Conservation (phyloP, 2,329 filamentous ascomycete species). For the Aureobasidium sp. region DNA sequence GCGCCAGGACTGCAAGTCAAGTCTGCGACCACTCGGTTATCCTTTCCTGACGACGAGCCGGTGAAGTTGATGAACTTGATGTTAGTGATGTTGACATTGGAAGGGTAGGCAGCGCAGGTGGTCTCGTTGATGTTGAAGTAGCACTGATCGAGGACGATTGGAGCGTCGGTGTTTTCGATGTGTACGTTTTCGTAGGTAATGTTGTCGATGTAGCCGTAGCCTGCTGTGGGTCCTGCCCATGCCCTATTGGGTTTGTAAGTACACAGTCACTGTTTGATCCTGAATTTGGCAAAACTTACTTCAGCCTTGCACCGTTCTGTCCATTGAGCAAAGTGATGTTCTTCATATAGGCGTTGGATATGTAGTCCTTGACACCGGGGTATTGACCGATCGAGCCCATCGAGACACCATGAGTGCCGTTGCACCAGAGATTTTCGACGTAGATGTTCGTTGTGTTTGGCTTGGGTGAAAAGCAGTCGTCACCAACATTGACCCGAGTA, state of each 20-base stretch:
- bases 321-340: constrained; percentile 36
- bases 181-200: constrained; percentile 54
- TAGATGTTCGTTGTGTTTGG: constrained; percentile 50
- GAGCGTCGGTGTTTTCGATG: constrained; percentile 49
- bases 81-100: constrained; percentile 50
- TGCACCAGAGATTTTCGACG: constrained; percentile 45
- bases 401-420: constrained; percentile 42
- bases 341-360: constrained; percentile 39
- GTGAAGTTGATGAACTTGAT: constrained; percentile 51
- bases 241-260: constrained; percentile 21
- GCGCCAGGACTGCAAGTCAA: constrained; percentile 50
- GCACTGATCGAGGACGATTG: constrained; percentile 52
- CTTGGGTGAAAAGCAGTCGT: constrained; percentile 52
- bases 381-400: constrained; percentile 46
- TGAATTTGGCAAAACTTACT: constrained; percentile 20
- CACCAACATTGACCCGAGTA: constrained; percentile 37
- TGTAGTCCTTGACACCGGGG: constrained; percentile 39
- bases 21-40: constrained; percentile 46
- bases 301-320: constrained; percentile 49
- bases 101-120: constrained; percentile 46
- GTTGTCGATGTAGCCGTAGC: constrained; percentile 54
- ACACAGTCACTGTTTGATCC: background rate
- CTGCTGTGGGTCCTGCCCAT: constrained; percentile 50
- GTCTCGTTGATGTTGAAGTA: constrained; percentile 50
- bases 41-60: constrained; percentile 47